Base-by-base conservation (phyloP, 176 grass and related monocot genomes). In the Eleusine indica region DNA sequence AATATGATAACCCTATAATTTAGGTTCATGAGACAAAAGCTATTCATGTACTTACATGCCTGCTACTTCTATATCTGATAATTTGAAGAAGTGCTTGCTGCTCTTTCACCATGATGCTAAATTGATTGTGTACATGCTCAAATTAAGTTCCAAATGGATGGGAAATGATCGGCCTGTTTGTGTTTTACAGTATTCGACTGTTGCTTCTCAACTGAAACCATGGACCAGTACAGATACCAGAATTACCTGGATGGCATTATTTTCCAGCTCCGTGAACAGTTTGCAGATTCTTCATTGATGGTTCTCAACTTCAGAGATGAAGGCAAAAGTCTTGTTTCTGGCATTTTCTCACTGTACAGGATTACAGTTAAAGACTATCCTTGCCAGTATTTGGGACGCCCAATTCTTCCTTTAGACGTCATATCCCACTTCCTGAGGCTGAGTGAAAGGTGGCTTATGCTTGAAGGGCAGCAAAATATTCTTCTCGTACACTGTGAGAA, bases 401-500 rank as follows among this genome's bases (percentile, higher is more conserved):
- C 96, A 0, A 80, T 95, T 74, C 96, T 95, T 83, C 93, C 96
- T 73, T 48, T 98, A 74, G 96, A 98, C n/a, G 90, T 86, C 58
- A 88, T 95, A 9, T 73, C 80, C 13, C 88, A 98, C n/a, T 95
- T 98, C 73, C 87, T 98, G 57, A 93, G 87, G 73, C 80, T 94
- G 63, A 91, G 79, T 35, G 93, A 98, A 74, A 92, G 72, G 68
- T 98, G 92, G 92, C 96, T 98, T 85, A 88, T 75, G 66, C 58
- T 80, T 40, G 90, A 93, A 82, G 84, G 76, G 74, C 87, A 92
- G 39, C 88, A 98, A 90, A 95, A 93, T 64, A 88, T 95, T 81
- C 73, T 98, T 76, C 54, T 98, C 35, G 93, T 98, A 87, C 96
- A 98, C 78, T 98, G 96, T 73, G 93, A 98, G 86, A 87, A 74